Conservation (phyloP, 2,329 filamentous ascomycete species). For the Arachnomyces sp. region DNA sequence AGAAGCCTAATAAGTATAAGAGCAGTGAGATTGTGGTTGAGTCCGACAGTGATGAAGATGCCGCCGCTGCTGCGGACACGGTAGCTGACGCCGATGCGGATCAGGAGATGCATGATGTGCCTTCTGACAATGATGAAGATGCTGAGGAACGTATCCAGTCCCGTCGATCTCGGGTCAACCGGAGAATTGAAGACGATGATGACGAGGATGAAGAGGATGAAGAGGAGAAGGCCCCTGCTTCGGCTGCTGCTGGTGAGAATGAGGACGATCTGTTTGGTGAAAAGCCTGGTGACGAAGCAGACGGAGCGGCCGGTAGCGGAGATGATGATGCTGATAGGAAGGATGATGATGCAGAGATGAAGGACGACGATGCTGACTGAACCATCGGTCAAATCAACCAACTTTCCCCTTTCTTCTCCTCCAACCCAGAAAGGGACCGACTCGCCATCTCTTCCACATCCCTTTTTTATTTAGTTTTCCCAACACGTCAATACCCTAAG, state of each 20-base stretch:
- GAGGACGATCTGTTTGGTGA: conserved; percentile 33
- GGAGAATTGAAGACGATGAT: conserved; percentile 31
- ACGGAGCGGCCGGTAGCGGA: conserved; percentile 11
- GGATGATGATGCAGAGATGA: conserved; percentile 27
- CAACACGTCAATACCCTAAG: too few species aligned
- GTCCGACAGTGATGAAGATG: conserved; percentile 54
- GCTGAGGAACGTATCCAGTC: not conserved
- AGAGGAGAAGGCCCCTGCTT: conserved; percentile 18
- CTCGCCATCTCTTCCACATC: too few species aligned
- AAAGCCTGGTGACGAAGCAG: conserved; percentile 19
- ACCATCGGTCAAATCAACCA: not conserved
- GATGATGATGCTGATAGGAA: conserved; percentile 22
- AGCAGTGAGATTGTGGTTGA: conserved; percentile 76
- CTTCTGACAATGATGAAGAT: conserved; percentile 21
- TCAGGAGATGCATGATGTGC: conserved; percentile 1
- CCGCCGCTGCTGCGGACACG: conserved; percentile 14
- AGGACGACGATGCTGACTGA: conserved; percentile 23
- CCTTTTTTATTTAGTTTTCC: too few species aligned
- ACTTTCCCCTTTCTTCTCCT: too few species aligned
- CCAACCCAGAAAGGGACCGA: too few species aligned
- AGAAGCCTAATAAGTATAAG: conserved; percentile 63
- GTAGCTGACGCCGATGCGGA: conserved; percentile 1
- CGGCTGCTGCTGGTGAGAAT: conserved; percentile 16
- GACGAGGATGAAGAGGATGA: conserved; percentile 43
- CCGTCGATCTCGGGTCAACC: conserved; percentile 17